Base-by-base conservation (phyloP, 805 yeast genomes). In the Monosporozyma aerobia region DNA sequence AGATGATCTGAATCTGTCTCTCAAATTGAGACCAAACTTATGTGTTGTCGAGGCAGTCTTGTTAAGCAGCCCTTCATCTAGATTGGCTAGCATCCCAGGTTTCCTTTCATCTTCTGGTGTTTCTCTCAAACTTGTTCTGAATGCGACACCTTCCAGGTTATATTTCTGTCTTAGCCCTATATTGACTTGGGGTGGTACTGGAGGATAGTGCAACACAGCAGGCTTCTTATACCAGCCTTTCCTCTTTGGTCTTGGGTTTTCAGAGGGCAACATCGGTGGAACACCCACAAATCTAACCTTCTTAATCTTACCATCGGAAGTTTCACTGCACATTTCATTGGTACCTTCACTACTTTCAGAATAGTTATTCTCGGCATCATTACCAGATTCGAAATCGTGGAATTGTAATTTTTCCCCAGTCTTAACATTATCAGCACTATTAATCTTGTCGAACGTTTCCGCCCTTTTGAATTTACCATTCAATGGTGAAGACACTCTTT, bases 201-300 rank as follows among this genome's bases (percentile, higher is more conserved):
- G 65, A 1, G 70, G 68, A 48, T 68, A 68, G 49, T 65, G 67
- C 14, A 69, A 49, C 3, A 65, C 64, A 5, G 68, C 64, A 0
- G 72, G 72, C 35, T 69, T 69, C 49, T 64, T 66, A 52, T 67
- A 68, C 72, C 72, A 69, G 1, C 72, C 71, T 47, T 60, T 60
- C 47, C 61, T 66, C 29, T 63, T 67, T 2, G 72, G 71, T 39
- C 51, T 56, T 2, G 63, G 61, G 16, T 66, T 59, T 50, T 68
- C 72, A 16, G 61, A 59, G 1, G 54, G 58, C 1, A 62, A 53
- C 62, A 67, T 61, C 7, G 73, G 71, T 4, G 72, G 69, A 0
- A 69, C 73, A 11, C 72, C 72, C 3, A 57, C 52, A 53, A 69
- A 69, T 30, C 72, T 60, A 3, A 69, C 73, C 47, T 61, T 68